Evolutionary conservation across 305 asterid species (phyloP).

Genomic region (Plantago rigida): DNA sequence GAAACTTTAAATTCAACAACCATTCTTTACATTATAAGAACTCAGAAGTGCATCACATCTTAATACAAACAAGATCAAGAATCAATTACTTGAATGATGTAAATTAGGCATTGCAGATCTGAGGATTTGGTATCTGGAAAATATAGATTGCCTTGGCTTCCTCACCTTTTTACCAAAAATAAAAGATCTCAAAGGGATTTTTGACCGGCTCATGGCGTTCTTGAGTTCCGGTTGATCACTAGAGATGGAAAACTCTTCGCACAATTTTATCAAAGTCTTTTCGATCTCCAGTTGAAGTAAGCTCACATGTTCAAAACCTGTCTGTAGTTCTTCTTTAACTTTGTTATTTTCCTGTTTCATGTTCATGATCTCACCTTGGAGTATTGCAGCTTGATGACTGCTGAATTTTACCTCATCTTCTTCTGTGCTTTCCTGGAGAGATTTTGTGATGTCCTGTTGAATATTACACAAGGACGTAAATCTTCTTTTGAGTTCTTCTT

Average conservation of each 20-base stretch:
- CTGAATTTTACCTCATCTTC: conserved; percentile 38
- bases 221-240: conserved; percentile 27
- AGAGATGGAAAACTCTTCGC: conserved; percentile 35
- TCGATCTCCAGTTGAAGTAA: conserved; percentile 36
- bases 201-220: conserved; percentile 20
- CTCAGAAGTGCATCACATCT: not conserved
- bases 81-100: conserved; percentile 7
- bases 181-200: conserved; percentile 44
- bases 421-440: conserved; percentile 32
- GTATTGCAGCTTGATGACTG: conserved; percentile 52
- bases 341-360: conserved; percentile 53
- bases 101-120: conserved; percentile 28
- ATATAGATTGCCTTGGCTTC: conserved; percentile 38
- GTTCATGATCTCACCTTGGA: conserved; percentile 49
- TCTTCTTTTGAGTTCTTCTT: conserved; percentile 37
- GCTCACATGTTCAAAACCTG: conserved; percentile 36
- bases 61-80: conserved; percentile 3
- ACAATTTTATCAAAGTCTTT: conserved; percentile 30
- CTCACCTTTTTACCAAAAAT: conserved; percentile 39
- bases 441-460: conserved; percentile 39
- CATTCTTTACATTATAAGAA: conserved; percentile 14
- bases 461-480: conserved; percentile 35
- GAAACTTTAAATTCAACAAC: not conserved
- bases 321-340: conserved; percentile 42
- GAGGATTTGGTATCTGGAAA: conserved; percentile 30